phyloP scores from a whole-genome alignment of 768 basidiomycete genomes.

The Kwoniella heveanensis region DNA sequence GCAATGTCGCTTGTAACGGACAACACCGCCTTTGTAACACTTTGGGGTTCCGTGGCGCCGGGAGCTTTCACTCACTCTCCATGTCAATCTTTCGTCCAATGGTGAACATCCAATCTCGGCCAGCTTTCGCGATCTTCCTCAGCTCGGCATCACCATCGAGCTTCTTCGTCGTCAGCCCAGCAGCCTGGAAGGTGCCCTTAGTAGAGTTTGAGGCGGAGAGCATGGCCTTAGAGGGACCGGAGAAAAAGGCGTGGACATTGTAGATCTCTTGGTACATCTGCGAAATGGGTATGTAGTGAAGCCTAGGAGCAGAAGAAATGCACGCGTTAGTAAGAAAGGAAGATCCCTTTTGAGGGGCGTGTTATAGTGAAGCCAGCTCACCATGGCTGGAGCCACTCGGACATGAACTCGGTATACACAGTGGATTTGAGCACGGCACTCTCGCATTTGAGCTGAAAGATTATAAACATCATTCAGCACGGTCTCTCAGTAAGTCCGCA shows the following conservation, averaged over 20 bases:
- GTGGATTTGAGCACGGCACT: slow-evolving; percentile 88
- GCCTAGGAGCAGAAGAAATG: slow-evolving; percentile 54
- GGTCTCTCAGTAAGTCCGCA: too few relatives aligned
- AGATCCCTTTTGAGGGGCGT: too few relatives aligned
- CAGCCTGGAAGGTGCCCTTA: slow-evolving; percentile 46
- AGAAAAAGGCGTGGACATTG: slow-evolving; percentile 90
- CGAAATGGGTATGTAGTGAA: slow-evolving; percentile 92
- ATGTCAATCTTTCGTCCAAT: slow-evolving; percentile 83
- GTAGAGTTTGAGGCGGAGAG: slow-evolving; percentile 63
- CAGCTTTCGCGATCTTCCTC: slow-evolving; percentile 81
- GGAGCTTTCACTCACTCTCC: slow-evolving; percentile 80
- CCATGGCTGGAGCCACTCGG: slow-evolving; percentile 91
- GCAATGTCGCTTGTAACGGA: too few relatives aligned
- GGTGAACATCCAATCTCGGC: slow-evolving; percentile 88
- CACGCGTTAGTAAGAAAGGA: not conserved
- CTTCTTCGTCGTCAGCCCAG: slow-evolving; percentile 51
- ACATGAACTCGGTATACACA: slow-evolving; percentile 86
- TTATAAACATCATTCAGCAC: not conserved
- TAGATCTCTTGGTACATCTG: slow-evolving; percentile 86
- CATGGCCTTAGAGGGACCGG: slow-evolving; percentile 71
- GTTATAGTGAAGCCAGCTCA: too few relatives aligned
- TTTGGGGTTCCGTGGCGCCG: too few relatives aligned
- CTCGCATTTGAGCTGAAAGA: slow-evolving; percentile 66
- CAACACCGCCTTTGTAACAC: too few relatives aligned
- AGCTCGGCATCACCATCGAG: slow-evolving; percentile 71